Evolutionary conservation across 1,284 basidiomycete species (phyloP).

Genomic region (Trametes hirsuta): DNA sequence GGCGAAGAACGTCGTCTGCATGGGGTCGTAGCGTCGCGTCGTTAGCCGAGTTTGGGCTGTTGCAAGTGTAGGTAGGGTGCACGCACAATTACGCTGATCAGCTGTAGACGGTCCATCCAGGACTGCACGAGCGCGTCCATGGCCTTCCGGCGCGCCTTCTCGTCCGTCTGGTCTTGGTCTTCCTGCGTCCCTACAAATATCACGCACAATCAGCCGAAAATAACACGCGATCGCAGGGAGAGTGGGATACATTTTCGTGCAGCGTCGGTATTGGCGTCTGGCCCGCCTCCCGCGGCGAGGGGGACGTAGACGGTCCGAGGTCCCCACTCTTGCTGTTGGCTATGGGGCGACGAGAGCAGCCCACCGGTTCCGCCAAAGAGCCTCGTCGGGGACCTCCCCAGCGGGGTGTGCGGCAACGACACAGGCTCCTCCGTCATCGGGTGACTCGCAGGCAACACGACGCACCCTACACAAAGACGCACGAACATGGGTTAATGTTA

Average conservation of each 20-base stretch:
- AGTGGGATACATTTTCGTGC: conserved; percentile 1
- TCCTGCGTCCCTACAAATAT: conserved; percentile 46
- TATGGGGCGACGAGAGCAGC: background rate
- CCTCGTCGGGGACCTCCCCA: background rate
- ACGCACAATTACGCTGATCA: conserved; percentile 61
- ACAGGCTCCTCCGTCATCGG: conserved; percentile 19
- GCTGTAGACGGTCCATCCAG: conserved; percentile 63
- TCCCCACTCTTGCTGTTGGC: background rate
- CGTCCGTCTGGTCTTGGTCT: conserved; percentile 51
- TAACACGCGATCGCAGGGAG: background rate
- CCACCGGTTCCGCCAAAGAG: background rate
- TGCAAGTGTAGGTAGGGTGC: background rate
- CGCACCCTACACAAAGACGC: background rate
- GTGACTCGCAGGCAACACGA: background rate
- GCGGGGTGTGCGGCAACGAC: conserved; percentile 5
- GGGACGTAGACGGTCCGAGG: conserved; percentile 2
- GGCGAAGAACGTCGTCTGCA: conserved; percentile 66
- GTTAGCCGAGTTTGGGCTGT: no score
- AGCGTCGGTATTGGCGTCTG: background rate
- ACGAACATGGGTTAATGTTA: no score
- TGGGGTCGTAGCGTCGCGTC: background rate
- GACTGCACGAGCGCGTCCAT: conserved; percentile 54
- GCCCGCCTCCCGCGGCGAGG: background rate
- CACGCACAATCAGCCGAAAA: no score
- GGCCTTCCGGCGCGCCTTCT: conserved; percentile 46